Base-by-base conservation (phyloP, 352 stramenopile species). In the Elongisporangium anandrum region DNA sequence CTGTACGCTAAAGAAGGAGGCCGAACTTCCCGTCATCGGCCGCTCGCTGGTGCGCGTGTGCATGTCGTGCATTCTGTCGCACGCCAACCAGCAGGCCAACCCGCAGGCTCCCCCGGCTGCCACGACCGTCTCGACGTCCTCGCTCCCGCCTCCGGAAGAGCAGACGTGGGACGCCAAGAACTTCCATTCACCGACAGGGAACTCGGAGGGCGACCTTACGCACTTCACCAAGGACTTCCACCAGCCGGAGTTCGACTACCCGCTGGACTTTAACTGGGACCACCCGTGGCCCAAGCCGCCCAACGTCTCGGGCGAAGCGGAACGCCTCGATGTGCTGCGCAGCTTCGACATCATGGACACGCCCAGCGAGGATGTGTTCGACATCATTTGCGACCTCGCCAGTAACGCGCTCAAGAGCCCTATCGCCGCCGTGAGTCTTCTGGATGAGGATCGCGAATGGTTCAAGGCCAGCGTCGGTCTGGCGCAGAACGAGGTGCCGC, bases 41-140 rank as follows among this genome's bases (percentile, higher is more conserved):
- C 81, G 82, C 60, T 92, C 84, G 38, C 81, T 94, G 47, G 82
- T 95, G 52, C 82, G 82, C 54, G 82, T 95, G 59, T 95, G 86
- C 71, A 95, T 94, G 86, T 94, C 86, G 53, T 95, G 86, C 72
- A 95, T 95, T 61, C 69, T 95, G 57, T 92, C 81, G 62, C 84
- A 92, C 61, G 83, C 83, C 49, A 91, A 90, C 65, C 68, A 73
- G 15, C 84, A 91, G 63, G 79, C 80, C 20, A 91, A 91, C 65
- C 81, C 81, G 48, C 82, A 92, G 66, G 74, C 71, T 24, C 74
- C 73, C 17, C 75, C 80, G 2, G 63, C 65, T 10, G 61, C 69
- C 16, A 69, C 79, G 16, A 79, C 68, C 9, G 77, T 75, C 47
- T 69, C 61, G 23, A 76, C 70, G 55, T 75, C 74, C 34, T 69